A percentile compares a stretch with the other conserved stretches of the same genome.
phyloP scores from a whole-genome alignment of 768 basidiomycete genomes.

The Tulasnella sp. region DNA sequence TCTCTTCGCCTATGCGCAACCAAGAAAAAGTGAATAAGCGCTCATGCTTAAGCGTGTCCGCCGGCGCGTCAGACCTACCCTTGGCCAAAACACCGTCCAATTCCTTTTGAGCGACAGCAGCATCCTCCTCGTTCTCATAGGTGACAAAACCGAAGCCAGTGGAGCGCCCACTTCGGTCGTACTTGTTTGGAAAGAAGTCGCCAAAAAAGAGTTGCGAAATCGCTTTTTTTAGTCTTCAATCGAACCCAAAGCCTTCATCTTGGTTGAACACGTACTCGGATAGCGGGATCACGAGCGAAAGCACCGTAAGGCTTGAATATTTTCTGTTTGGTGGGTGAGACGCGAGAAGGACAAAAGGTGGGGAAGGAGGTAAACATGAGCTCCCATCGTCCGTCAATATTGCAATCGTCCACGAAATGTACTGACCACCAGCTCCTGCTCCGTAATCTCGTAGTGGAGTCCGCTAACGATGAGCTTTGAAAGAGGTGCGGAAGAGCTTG shows the following conservation, averaged over 20 bases:
- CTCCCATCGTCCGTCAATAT: not conserved
- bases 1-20: not conserved
- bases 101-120: conserved; percentile 75
- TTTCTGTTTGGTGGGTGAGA: conserved; percentile 58
- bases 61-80: conserved; percentile 48
- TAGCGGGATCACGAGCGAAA: conserved; percentile 85
- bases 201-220: not conserved
- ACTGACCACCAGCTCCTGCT: conserved; percentile 81
- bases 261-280: conserved; percentile 69
- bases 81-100: conserved; percentile 85
- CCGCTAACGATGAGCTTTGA: conserved; percentile 75
- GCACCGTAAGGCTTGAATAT: conserved; percentile 92
- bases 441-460: conserved; percentile 86
- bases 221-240: not conserved
- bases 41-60: not conserved
- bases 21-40: not conserved
- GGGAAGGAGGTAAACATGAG: not conserved
- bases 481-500: conserved; percentile 1
- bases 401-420: not conserved
- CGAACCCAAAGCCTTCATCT: not conserved
- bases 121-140: conserved; percentile 75
- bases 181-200: conserved; percentile 45
- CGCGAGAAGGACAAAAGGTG: too few relatives aligned
- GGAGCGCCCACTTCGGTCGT: conserved; percentile 93
- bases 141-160: conserved; percentile 74